Evolutionary conservation across 2,329 filamentous ascomycete species (phyloP).

Genomic region (Teratosphaeria zuluensis): DNA sequence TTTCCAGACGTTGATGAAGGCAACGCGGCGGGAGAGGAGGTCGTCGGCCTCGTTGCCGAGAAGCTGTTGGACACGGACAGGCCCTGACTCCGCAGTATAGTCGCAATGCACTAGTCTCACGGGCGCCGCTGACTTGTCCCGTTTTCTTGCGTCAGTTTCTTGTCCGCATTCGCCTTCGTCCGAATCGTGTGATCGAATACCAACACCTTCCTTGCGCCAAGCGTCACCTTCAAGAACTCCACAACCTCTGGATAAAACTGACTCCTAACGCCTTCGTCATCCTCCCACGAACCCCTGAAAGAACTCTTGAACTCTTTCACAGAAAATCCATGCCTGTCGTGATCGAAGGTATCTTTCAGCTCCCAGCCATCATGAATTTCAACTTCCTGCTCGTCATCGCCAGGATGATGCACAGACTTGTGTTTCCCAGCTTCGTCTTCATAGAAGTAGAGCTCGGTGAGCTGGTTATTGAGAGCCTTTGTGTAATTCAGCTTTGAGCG

Average conservation of each 20-base stretch:
- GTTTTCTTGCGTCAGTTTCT: slow-evolving; percentile 27
- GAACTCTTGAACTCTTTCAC: slow-evolving; percentile 31
- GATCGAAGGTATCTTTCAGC: slow-evolving; percentile 32
- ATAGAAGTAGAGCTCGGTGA: slow-evolving; percentile 35
- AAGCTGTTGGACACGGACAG: slow-evolving; percentile 34
- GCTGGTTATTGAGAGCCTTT: slow-evolving; percentile 31
- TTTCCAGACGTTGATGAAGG: slow-evolving; percentile 46
- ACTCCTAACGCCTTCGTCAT: slow-evolving; percentile 32
- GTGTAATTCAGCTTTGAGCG: slow-evolving; percentile 39
- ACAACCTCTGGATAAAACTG: slow-evolving; percentile 41
- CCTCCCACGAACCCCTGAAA: slow-evolving; percentile 28
- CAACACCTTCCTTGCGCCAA: slow-evolving; percentile 35
- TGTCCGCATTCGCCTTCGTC: slow-evolving; percentile 24
- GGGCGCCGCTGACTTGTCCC: slow-evolving; percentile 32
- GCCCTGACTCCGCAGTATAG: slow-evolving; percentile 37
- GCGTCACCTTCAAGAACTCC: slow-evolving; percentile 35
- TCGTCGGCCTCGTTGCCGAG: slow-evolving; percentile 34
- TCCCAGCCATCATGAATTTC: slow-evolving; percentile 35
- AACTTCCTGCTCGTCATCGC: slow-evolving; percentile 29
- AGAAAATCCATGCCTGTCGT: slow-evolving; percentile 39
- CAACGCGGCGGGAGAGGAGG: slow-evolving; percentile 35
- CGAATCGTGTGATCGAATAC: slow-evolving; percentile 45
- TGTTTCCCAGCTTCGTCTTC: slow-evolving; percentile 29
- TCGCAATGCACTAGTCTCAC: slow-evolving; percentile 45
- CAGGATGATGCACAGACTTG: slow-evolving; percentile 34